phyloP scores from a whole-genome alignment of 2,329 filamentous ascomycete genomes.

The Pseudogymnoascus sp. region DNA sequence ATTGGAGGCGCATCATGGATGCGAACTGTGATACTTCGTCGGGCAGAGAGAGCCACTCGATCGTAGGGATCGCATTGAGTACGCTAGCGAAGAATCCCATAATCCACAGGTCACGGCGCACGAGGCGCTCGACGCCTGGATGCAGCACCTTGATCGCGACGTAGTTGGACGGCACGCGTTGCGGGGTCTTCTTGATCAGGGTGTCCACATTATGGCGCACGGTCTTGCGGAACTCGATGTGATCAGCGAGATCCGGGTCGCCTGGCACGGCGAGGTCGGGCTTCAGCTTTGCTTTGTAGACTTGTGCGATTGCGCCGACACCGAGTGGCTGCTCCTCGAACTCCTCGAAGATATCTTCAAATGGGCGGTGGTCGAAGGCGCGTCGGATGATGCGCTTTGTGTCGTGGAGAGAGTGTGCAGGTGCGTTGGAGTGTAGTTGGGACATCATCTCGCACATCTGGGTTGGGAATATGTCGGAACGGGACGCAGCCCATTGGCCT shows the following conservation, averaged over 20 bases:
- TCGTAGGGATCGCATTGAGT: slow-evolving; percentile 82
- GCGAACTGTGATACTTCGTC: slow-evolving; percentile 92
- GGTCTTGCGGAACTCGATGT: slow-evolving; percentile 53
- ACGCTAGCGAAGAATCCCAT: slow-evolving; percentile 84
- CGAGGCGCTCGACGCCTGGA: slow-evolving; percentile 79
- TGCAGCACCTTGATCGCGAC: slow-evolving; percentile 96
- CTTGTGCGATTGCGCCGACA: slow-evolving; percentile 93
- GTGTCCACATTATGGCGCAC: slow-evolving; percentile 76
- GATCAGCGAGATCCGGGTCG: slow-evolving; percentile 42
- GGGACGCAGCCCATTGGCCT: slow-evolving; percentile 95
- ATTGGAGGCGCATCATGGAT: slow-evolving; percentile 97
- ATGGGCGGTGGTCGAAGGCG: slow-evolving; percentile 70
- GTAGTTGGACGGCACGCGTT: slow-evolving; percentile 78
- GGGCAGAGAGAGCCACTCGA: slow-evolving; percentile 93
- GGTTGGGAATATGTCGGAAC: slow-evolving; percentile 90
- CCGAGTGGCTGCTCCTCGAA: slow-evolving; percentile 85
- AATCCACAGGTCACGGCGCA: slow-evolving; percentile 83
- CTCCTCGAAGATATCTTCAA: slow-evolving; percentile 92
- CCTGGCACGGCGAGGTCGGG: slow-evolving; percentile 60
- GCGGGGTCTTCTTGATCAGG: slow-evolving; percentile 76
- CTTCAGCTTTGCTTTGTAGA: slow-evolving; percentile 91
- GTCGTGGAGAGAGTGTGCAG: slow-evolving; percentile 73
- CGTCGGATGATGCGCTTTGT: slow-evolving; percentile 72
- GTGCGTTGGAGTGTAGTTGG: slow-evolving; percentile 86
- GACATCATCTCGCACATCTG: slow-evolving; percentile 93